These are phyloP conservation scores for Neofusicoccum laricinum DNA, from an alignment of 2,329 filamentous ascomycete species.

Conservation along the genomic window DNA sequence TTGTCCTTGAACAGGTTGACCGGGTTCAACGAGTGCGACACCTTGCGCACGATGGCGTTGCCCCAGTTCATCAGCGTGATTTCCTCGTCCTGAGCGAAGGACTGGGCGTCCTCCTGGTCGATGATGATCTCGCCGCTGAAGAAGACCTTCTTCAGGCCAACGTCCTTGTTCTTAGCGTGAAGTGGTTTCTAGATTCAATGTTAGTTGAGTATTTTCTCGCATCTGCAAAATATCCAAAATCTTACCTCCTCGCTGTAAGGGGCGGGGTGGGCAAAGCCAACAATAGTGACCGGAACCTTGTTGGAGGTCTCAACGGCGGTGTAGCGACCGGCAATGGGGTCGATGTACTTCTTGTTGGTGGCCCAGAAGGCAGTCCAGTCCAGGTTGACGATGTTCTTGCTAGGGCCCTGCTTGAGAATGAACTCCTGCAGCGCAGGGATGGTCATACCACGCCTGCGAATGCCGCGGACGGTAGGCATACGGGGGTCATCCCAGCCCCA, in stretches of 20 bases:
- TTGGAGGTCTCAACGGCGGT: constrained; percentile 63
- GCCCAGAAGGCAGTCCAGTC: constrained; percentile 69
- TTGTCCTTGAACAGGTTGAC: constrained; percentile 49
- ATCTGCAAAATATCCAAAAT: constrained; percentile 20
- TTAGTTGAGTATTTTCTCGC: constrained; percentile 41
- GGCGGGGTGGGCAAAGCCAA: constrained; percentile 58
- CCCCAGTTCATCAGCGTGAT: constrained; percentile 98
- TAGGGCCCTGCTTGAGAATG: constrained; percentile 80
- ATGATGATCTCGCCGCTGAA: constrained; percentile 74
- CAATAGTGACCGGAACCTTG: constrained; percentile 67
- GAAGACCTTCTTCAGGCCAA: constrained; percentile 82
- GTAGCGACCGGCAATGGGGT: constrained; percentile 47
- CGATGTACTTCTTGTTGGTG: constrained; percentile 53
- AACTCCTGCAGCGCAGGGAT: constrained; percentile 77
- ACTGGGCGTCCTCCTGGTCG: constrained; percentile 81
- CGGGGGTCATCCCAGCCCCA: constrained; percentile 85
- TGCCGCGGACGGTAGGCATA: constrained; percentile 80
- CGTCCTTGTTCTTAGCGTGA: constrained; percentile 82
- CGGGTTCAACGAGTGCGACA: constrained; percentile 53
- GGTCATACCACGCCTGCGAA: constrained; percentile 74
- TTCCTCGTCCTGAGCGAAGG: constrained; percentile 81
- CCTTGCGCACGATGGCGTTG: constrained; percentile 74
- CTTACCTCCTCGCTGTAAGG: constrained; percentile 35
- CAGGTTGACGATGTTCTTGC: constrained; percentile 78
- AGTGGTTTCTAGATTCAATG: constrained; percentile 72